Base-by-base conservation (phyloP, 2,329 filamentous ascomycete species). In the Microcera coccophila region DNA sequence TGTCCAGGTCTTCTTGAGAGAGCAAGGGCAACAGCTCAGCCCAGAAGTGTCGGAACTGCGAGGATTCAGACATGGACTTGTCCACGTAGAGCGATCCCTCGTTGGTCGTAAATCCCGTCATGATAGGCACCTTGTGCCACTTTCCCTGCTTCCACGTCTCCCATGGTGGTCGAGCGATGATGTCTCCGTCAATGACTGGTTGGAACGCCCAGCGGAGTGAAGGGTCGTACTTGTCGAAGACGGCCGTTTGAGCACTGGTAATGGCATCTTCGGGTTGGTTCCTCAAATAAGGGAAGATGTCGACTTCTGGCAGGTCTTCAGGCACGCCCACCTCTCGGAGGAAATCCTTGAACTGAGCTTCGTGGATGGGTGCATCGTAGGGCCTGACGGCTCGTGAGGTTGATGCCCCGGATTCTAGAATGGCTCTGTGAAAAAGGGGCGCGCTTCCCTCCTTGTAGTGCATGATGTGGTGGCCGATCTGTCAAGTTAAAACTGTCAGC, bases 171-270 rank as follows among this genome's bases (percentile, higher is more conserved):
- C 61, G 47, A 2, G 60, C 61, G 35, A 63, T 62, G 32, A 62
- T 47, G 3, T 57, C 42, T 5, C 51, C 55, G 11, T 63, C 60
- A 1, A 63, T 44, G 3, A 63, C 60, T 12, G 61, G 60, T 24
- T 63, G 61, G 58, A 57, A 63, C 4, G 61, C 58, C 61, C 61
- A 63, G 2, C 60, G 58, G 1, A 61, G 55, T 0, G 57, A 61
- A 4, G 60, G 50, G 5, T 62, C 54, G 5, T 57, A 63, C 1
- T 49, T 41, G 3, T 37, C 38, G 38, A 62, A 63, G 0, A 63
- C 57, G 10, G 54, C 49, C 21, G 61, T 61, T 1, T 58, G 58
- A 1, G 61, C 59, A 2, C 36, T 42, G 17, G 58, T 54, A 2
- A 63, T 49, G 0, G 48, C 58, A 12, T 59, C 54, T 0, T 50